phyloP scores from a whole-genome alignment of 202 grass and related monocot species.

The Zoysia matrella region DNA sequence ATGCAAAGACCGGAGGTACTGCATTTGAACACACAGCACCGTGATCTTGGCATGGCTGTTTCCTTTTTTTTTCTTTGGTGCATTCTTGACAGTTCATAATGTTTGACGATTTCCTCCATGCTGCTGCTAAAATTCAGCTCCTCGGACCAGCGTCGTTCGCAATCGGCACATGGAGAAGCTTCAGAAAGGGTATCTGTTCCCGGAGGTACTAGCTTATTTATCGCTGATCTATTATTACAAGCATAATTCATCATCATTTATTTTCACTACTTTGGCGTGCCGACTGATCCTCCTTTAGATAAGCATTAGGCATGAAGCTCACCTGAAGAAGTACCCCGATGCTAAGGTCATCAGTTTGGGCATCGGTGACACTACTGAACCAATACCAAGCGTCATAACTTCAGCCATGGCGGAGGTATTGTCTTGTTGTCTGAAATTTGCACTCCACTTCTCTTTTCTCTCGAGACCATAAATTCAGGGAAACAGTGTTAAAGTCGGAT shows the following conservation, averaged over 20 bases:
- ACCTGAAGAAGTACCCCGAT: slow-evolving; percentile 84
- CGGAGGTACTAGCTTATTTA: slow-evolving; percentile 53
- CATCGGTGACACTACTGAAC: slow-evolving; percentile 90
- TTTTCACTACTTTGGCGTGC: neutral
- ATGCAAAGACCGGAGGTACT: slow-evolving; percentile 45
- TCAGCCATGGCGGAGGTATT: slow-evolving; percentile 89
- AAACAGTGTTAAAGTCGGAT: neutral
- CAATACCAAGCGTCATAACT: slow-evolving; percentile 78
- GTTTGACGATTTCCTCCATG: slow-evolving; percentile 12
- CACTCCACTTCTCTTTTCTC: neutral
- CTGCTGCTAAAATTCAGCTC: slow-evolving; percentile 47
- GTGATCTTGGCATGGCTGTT: neutral
- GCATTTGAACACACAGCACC: neutral
- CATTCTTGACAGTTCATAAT: slow-evolving; percentile 25
- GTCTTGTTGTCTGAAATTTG: slow-evolving; percentile 5
- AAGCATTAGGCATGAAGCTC: slow-evolving; percentile 61
- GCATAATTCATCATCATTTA: neutral
- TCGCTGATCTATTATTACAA: neutral
- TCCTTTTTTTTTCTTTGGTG: slow-evolving; percentile 10
- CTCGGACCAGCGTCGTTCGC: slow-evolving; percentile 64
- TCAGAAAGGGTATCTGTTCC: slow-evolving; percentile 86
- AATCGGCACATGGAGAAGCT: slow-evolving; percentile 94
- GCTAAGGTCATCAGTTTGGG: slow-evolving; percentile 93
- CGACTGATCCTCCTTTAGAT: slow-evolving; percentile 53
- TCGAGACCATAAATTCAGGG: slow-evolving; percentile 3